Conservation (phyloP, 495 filamentous ascomycete species). For the Tuber calosporum region DNA sequence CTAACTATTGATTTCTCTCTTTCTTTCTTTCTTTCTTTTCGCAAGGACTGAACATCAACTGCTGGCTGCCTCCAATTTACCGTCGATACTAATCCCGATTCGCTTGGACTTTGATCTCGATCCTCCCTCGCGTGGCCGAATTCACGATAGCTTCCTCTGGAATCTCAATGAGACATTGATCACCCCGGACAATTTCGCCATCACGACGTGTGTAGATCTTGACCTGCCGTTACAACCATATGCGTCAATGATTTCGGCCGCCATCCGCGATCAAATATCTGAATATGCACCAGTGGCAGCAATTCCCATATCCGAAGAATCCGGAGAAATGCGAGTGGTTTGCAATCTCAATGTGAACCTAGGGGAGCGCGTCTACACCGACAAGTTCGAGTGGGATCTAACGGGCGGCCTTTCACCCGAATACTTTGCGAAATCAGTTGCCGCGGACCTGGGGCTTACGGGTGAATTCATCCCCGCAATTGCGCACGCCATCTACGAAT, state of each 20-base stretch:
- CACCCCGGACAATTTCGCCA: slow-evolving; percentile 91
- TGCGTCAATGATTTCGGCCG: slow-evolving; percentile 73
- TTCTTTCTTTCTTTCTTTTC: neutral
- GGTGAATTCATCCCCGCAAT: slow-evolving; percentile 94
- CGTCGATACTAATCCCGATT: slow-evolving; percentile 86
- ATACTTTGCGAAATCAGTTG: slow-evolving; percentile 82
- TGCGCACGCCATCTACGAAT: slow-evolving; percentile 94
- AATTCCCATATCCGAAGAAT: slow-evolving; percentile 58
- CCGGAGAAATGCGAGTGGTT: slow-evolving; percentile 49
- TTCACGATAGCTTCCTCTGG: slow-evolving; percentile 94
- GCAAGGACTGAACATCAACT: slow-evolving; percentile 60
- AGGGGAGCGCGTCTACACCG: slow-evolving; percentile 83
- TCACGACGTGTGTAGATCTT: slow-evolving; percentile 82
- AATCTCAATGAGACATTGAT: slow-evolving; percentile 91
- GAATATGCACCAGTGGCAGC: slow-evolving; percentile 92
- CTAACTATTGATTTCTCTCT: neutral
- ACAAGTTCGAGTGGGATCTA: slow-evolving; percentile 98
- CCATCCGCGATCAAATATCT: slow-evolving; percentile 90
- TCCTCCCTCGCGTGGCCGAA: slow-evolving; percentile 66
- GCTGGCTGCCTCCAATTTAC: slow-evolving; percentile 74
- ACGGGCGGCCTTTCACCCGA: slow-evolving; percentile 90
- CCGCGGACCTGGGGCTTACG: slow-evolving; percentile 76
- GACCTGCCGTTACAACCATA: slow-evolving; percentile 70
- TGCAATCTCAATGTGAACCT: slow-evolving; percentile 88
- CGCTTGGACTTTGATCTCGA: slow-evolving; percentile 87